Percentiles rank a stretch among this genome's conserved stretches.
Conservation (phyloP, 768 basidiomycete species). For the Pleurotus citrinopileatus region DNA sequence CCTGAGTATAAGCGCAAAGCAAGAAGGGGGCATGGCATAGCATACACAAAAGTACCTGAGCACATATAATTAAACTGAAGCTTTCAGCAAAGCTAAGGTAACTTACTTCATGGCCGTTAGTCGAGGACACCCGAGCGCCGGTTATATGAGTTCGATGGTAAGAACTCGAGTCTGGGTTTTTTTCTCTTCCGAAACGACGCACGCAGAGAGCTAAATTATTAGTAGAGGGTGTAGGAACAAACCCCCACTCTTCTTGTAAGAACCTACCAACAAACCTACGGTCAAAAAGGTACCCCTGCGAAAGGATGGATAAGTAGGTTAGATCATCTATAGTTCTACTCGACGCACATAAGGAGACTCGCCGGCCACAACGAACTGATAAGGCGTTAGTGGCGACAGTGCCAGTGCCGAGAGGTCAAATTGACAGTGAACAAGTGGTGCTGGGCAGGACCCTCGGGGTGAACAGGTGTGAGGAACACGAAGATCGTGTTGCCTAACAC, state of each 20-base stretch:
- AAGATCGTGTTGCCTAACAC: conserved; percentile 86
- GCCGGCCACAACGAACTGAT: conserved; percentile 84
- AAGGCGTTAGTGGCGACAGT: conserved; percentile 74
- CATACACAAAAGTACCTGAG: conserved; percentile 65
- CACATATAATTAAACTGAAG: neutral
- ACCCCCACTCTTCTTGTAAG: conserved; percentile 70
- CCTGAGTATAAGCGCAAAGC: conserved; percentile 8
- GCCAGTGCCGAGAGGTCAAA: conserved; percentile 72
- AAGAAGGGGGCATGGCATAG: conserved; percentile 12
- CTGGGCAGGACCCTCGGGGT: conserved; percentile 49
- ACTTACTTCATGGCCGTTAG: conserved; percentile 73
- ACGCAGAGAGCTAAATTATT: conserved; percentile 73
- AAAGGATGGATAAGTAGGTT: conserved; percentile 7
- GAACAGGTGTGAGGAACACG: conserved; percentile 66
- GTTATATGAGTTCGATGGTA: conserved; percentile 57
- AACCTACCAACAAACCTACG: conserved; percentile 66
- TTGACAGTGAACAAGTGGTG: conserved; percentile 64
- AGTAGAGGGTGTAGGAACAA: conserved; percentile 35
- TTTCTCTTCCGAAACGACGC: conserved; percentile 65
- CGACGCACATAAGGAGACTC: conserved; percentile 68
- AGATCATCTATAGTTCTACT: neutral
- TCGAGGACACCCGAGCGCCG: conserved; percentile 66
- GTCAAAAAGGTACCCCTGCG: conserved; percentile 80
- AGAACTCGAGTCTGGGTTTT: conserved; percentile 15
- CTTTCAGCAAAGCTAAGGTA: neutral